Evolutionary conservation across 805 yeast genomes (phyloP).

Genomic region (Monosporozyma yasuniensis): DNA sequence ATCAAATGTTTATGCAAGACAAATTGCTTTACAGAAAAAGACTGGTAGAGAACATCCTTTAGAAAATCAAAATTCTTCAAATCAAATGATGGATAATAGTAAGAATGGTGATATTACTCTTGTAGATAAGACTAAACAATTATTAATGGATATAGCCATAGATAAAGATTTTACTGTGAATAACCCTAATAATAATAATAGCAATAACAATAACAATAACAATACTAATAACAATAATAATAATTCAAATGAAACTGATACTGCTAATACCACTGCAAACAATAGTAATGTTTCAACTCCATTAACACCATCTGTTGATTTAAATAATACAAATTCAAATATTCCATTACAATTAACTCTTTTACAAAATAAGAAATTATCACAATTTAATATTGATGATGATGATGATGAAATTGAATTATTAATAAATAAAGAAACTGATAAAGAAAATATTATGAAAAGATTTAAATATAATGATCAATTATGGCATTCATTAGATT

Average conservation of each 20-base stretch:
- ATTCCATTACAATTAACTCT: slow-evolving; percentile 10
- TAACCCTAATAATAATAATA: neutral
- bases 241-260: neutral
- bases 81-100: neutral
- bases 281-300: slow-evolving; percentile 27
- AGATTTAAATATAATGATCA: slow-evolving; percentile 46
- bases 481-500: slow-evolving; percentile 89
- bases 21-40: slow-evolving; percentile 30
- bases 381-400: slow-evolving; percentile 34
- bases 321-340: slow-evolving; percentile 14
- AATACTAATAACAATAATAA: neutral
- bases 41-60: slow-evolving; percentile 9
- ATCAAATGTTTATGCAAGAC: slow-evolving; percentile 32
- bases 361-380: slow-evolving; percentile 34
- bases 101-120: slow-evolving; percentile 4
- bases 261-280: slow-evolving; percentile 9
- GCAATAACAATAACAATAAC: neutral
- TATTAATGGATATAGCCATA: slow-evolving; percentile 25
- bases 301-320: slow-evolving; percentile 26
- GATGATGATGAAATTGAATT: slow-evolving; percentile 47
- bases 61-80: slow-evolving; percentile 17
- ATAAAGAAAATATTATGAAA: slow-evolving; percentile 8
- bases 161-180: slow-evolving; percentile 7
- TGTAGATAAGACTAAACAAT: slow-evolving; percentile 28
- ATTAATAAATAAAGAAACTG: slow-evolving; percentile 9